Percentiles rank a stretch among this genome's conserved stretches.
These are phyloP conservation scores for Penicillium sp. DNA, from an alignment of 2,329 filamentous ascomycete genomes.

Conservation along the genomic window DNA sequence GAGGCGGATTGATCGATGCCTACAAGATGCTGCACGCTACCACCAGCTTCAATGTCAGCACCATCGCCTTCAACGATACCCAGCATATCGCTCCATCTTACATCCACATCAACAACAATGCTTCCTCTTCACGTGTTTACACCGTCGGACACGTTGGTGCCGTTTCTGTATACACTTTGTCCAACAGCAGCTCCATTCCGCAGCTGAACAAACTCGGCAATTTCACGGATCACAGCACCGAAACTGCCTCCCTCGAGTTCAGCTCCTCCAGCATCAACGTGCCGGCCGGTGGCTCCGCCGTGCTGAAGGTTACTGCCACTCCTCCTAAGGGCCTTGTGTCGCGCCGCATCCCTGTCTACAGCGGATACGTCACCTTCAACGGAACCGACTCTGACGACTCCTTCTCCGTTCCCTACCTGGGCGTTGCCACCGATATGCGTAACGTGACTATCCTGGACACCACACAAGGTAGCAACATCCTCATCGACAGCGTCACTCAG, in stretches of 20 bases:
- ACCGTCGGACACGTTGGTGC: constrained; percentile 53
- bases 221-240: constrained; percentile 5
- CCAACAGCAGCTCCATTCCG: constrained; percentile 12
- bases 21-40: constrained; percentile 59
- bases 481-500: background rate
- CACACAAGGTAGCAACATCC: constrained; percentile 1
- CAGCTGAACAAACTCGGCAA: constrained; percentile 3
- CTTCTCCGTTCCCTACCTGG: constrained; percentile 35
- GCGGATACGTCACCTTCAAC: constrained; percentile 32
- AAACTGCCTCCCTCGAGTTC: constrained; percentile 8
- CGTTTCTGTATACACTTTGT: constrained; percentile 56
- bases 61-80: constrained; percentile 65
- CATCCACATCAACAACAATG: constrained; percentile 60
- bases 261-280: constrained; percentile 20
- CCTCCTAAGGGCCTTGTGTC: constrained; percentile 19
- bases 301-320: constrained; percentile 22
- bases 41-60: constrained; percentile 56
- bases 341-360: constrained; percentile 33
- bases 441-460: constrained; percentile 18
- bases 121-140: constrained; percentile 53
- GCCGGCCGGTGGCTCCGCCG: constrained; percentile 18
- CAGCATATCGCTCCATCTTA: constrained; percentile 55
- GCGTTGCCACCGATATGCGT: constrained; percentile 25
- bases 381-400: constrained; percentile 17
- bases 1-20: constrained; percentile 61